These are phyloP conservation scores for Solanum piurae DNA, from an alignment of 257 asterid species.

Conservation along the genomic window DNA sequence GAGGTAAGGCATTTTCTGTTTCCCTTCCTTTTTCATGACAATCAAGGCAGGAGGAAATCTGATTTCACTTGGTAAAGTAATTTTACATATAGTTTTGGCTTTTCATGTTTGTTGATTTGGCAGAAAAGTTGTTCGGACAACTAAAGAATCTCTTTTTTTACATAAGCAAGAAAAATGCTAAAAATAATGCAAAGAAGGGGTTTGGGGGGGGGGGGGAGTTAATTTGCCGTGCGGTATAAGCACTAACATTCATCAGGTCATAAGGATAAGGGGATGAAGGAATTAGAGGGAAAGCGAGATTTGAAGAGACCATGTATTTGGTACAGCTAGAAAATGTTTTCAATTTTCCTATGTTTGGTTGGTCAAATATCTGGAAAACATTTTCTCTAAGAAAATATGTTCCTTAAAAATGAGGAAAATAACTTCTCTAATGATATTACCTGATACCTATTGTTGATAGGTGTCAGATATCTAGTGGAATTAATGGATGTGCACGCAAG, in stretches of 20 bases:
- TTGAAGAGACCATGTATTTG: too few relatives aligned
- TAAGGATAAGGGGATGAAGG: too few relatives aligned
- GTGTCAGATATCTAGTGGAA: not conserved
- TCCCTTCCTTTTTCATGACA: not conserved
- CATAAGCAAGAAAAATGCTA: too few relatives aligned
- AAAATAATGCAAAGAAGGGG: too few relatives aligned
- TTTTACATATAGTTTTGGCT: not conserved
- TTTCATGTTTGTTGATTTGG: not conserved
- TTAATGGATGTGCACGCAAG: not conserved
- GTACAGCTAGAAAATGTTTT: not conserved
- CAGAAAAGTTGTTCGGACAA: not conserved
- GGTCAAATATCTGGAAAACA: not conserved
- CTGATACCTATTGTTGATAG: not conserved
- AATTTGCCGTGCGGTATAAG: too few relatives aligned
- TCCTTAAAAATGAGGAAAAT: not conserved
- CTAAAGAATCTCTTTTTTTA: not conserved
- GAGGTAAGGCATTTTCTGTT: slow-evolving; percentile 30
- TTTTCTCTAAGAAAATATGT: not conserved
- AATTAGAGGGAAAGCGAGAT: too few relatives aligned
- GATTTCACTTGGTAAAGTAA: too few relatives aligned
- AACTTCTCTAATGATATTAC: not conserved
- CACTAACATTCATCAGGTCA: too few relatives aligned
- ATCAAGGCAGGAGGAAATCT: not conserved
- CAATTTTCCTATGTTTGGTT: not conserved
- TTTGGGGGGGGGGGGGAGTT: too few relatives aligned